phyloP scores from a whole-genome alignment of 225 moss, liverwort and hornwort species.

The Climacium dendroides region DNA sequence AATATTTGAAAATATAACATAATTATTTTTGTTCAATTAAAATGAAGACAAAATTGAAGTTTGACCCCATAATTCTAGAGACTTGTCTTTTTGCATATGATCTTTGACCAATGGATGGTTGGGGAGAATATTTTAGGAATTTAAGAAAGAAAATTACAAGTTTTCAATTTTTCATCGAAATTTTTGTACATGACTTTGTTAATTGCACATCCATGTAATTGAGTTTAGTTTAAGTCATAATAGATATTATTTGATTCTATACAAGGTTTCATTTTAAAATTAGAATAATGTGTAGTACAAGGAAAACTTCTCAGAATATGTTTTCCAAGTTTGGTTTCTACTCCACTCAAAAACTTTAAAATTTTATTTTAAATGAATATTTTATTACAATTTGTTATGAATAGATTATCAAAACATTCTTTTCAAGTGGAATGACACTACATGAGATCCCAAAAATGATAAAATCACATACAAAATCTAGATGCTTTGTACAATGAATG shows the following conservation, averaged over 20 bases:
- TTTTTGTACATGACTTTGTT: neutral
- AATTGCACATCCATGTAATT: neutral
- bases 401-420: neutral
- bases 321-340: neutral
- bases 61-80: neutral
- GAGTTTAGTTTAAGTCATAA: neutral
- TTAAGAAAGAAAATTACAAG: neutral
- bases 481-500: neutral
- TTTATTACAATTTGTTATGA: neutral
- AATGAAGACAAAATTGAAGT: neutral
- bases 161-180: neutral
- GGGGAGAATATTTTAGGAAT: rapidly evolving
- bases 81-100: rapidly evolving
- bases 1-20: neutral
- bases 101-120: neutral
- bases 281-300: neutral
- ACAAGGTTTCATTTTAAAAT: neutral
- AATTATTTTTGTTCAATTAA: neutral
- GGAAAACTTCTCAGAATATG: rapidly evolving
- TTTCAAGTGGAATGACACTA: neutral
- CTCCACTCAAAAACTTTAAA: rapidly evolving
- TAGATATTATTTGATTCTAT: neutral
- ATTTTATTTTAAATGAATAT: no score
- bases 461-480: neutral
- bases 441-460: neutral